Evolutionary conservation across 176 grass and related monocot genomes (phyloP).

Genomic region (Raddia guianensis): DNA sequence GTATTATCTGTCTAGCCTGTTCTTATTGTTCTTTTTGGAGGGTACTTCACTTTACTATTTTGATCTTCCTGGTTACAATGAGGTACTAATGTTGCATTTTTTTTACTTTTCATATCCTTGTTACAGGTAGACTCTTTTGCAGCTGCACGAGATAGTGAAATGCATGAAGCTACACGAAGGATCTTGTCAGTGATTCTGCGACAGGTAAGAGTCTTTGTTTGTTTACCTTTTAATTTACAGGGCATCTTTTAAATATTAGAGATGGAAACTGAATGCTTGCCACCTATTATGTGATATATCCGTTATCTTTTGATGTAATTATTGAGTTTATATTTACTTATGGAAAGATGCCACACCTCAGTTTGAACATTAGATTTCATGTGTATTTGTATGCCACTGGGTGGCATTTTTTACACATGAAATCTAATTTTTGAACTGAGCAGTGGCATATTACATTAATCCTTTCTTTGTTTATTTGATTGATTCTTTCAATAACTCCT

Average conservation of each 20-base stretch:
- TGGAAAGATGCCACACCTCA: neutral
- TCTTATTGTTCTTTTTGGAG: neutral
- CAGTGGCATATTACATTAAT: no score
- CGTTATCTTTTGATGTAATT: neutral
- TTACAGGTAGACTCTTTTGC: conserved; percentile 94
- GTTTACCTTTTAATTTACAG: neutral
- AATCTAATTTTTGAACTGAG: no score
- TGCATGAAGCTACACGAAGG: conserved; percentile 97
- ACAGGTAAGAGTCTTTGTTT: conserved; percentile 58
- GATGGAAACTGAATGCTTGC: conserved; percentile 6
- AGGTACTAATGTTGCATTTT: conserved; percentile 10
- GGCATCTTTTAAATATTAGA: neutral
- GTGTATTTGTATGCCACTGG: no score
- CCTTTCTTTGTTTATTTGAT: no score
- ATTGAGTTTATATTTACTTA: conserved; percentile 27
- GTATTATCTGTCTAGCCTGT: neutral
- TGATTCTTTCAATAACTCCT: neutral
- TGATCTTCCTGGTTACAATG: conserved; percentile 29
- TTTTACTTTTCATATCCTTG: conserved; percentile 9
- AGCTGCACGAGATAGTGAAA: conserved; percentile 81
- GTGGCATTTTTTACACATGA: no score
- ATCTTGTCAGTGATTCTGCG: conserved; percentile 94
- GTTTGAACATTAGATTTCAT: no score
- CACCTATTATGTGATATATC: neutral
- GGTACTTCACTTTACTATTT: conserved; percentile 6